A percentile compares a stretch with the other conserved stretches of the same genome.
These are phyloP conservation scores for Nepenthes mirabilis DNA, from an alignment of 148 eudicot species.

Conservation along the genomic window DNA sequence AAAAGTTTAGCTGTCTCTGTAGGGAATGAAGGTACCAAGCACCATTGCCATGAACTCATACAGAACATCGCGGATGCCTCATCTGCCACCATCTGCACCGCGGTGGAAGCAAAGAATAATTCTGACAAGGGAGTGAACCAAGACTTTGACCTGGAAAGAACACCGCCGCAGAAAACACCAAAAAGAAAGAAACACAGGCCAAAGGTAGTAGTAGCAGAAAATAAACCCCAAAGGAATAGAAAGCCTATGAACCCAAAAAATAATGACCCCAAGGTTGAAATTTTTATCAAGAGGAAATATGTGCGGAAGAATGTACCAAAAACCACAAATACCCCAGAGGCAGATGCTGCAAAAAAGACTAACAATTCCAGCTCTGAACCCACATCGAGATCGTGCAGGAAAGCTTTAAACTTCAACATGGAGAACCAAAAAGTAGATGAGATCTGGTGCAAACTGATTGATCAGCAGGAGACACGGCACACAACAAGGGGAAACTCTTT, in stretches of 20 bases:
- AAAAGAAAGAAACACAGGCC: conserved; percentile 54
- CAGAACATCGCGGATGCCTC: conserved; percentile 17
- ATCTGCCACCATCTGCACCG: conserved; percentile 17
- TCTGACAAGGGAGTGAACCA: conserved; percentile 14
- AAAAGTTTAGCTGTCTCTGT: conserved; percentile 13
- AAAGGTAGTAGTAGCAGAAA: conserved; percentile 42
- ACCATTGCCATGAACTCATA: conserved; percentile 14
- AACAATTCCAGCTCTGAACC: conserved; percentile 10
- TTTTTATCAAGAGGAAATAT: conserved; percentile 45
- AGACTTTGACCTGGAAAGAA: conserved; percentile 36
- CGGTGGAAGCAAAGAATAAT: conserved; percentile 11
- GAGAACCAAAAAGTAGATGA: conserved; percentile 11
- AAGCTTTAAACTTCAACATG: conserved; percentile 29
- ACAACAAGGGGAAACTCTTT: conserved; percentile 4
- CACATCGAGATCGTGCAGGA: conserved; percentile 29
- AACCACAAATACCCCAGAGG: conserved; percentile 6
- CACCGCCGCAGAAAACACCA: conserved; percentile 42
- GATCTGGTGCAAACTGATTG: conserved; percentile 5
- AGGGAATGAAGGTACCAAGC: conserved; percentile 12
- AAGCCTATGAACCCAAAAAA: conserved; percentile 18
- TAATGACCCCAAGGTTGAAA: conserved; percentile 11
- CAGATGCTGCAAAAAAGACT: conserved; percentile 6
- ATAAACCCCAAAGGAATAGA: conserved; percentile 36
- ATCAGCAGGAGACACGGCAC: conserved; percentile 8
- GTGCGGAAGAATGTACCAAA: conserved; percentile 27